Evolutionary conservation across 2,329 filamentous ascomycete genomes (phyloP), one percentile per base, ranked within the genome.

Genomic region (Colletotrichum sublineola): DNA sequence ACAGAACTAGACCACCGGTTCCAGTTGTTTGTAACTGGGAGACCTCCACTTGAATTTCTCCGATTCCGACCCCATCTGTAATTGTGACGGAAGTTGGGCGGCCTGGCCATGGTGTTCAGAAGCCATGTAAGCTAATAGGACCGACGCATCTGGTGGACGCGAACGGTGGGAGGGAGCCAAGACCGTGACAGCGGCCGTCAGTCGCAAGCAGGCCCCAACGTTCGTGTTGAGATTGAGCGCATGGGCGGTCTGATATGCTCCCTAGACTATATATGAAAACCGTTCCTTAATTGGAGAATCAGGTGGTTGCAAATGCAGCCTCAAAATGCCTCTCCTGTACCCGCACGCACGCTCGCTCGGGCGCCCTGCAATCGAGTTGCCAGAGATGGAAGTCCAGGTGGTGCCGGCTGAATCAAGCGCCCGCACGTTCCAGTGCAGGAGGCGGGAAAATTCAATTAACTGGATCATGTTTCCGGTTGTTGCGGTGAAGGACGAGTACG

Each of bases 121-220:
- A 53, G 31, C 24, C 24, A 24, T 24, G 24, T 24, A 24, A 29
- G 15, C 48, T n/a, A 29, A 40, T 24, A 40, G 40, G 11, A 31
- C 18, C 36, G 42, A 42, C 24, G 8, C 29, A 29, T 29, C 31
- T 55, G 48, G 52, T 60, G 57, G 12, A 42, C 38, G 64, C 58
- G 60, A 33, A 71, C 68, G 65, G 69, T 64, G 69, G 46, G 60
- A 69, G 69, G 65, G 60, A 64, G 69, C 69, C 69, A 72, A 68
- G 65, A 69, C 66, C 44, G 60, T 61, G 58, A 57, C 69, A 69
- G 42, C 55, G 57, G 53, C 60, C 66, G 60, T 69, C 66, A 62
- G 69, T 33, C 33, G 46, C 20, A 36, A 48, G 60, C 48, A 33
- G 40, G 56, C 31, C 46, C 40, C 46, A 29, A 36, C 67, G 12